Evolutionary conservation across 305 asterid species (phyloP), one percentile per base, ranked within the genome.

Genomic region (Fraxinus paxiana): DNA sequence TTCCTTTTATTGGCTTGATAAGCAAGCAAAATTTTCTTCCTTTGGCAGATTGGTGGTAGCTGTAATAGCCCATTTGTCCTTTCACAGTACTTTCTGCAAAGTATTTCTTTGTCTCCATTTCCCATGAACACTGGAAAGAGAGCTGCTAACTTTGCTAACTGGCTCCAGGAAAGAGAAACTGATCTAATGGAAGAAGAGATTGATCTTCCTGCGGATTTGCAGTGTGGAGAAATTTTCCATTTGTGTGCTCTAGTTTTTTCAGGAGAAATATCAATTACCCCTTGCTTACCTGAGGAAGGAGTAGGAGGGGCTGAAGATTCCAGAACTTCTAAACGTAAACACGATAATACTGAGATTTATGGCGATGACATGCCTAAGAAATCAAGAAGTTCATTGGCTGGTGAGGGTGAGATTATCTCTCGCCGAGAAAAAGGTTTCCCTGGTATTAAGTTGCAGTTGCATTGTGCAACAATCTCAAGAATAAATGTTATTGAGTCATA

Each of bases 351-450:
- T 75, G 97, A 90, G 80, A 76, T 80, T 84, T 90, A 88, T 80
- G 88, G 82, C 20, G 89, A 87, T 56, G 94, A 84, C 76, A 83
- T 37, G 80, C 79, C 87, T 75, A 92, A 95, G 85, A 92, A 82
- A 85, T 76, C 77, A 24, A 91, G 86, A 91, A 83, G 85, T 80
- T 80, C 94, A 79, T 78, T 86, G 82, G 76, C 92, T 77, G 89
- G 91, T 20, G 98, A 93, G 59, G 86, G 96, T 82, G 99, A 95
- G 86, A 59, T 92, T 79, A 88, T 80, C 77, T 88, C 94, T 67
- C 97, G 99, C 38, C 91, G 97, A 77, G 94, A 88, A 78, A 96
- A 96, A 86, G 99, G 99, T 75, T 96, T 96, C 83, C 98, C 99
- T 67, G 97, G 97, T 65, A 92, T 96, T 82, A 91, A 86, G 86